Percentiles rank a stretch among this genome's conserved stretches.
Conservation (phyloP, 2,329 filamentous ascomycete genomes). For the Bretziella fagacearum region DNA sequence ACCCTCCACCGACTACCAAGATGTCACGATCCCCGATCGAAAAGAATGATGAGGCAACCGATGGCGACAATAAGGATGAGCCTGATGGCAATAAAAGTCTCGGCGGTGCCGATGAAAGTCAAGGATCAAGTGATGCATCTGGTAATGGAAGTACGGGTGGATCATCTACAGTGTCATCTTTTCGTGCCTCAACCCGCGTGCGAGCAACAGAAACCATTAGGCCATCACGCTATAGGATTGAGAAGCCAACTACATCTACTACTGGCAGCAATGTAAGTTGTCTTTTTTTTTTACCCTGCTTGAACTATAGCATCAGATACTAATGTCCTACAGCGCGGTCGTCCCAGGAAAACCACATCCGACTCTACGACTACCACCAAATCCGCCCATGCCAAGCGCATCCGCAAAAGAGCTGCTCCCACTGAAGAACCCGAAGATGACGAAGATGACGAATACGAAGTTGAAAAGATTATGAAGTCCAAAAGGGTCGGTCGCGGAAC, state of each 20-base stretch:
- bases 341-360: neutral
- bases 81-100: too few species aligned
- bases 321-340: neutral
- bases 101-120: too few species aligned
- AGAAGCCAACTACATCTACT: neutral
- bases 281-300: too few species aligned
- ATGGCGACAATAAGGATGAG: too few species aligned
- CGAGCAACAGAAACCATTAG: neutral
- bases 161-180: too few species aligned
- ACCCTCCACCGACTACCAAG: too few species aligned
- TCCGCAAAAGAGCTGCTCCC: neutral
- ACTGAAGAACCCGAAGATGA: neutral
- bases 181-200: neutral
- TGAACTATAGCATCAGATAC: neutral
- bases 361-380: too few species aligned
- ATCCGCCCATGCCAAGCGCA: neutral
- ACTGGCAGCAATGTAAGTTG: neutral
- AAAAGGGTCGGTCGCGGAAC: slow-evolving; percentile 24
- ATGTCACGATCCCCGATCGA: too few species aligned
- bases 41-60: too few species aligned
- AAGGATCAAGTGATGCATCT: too few species aligned
- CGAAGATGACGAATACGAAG: slow-evolving; percentile 25
- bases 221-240: neutral
- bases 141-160: too few species aligned
- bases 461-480: slow-evolving; percentile 30